These are phyloP conservation scores for Linum tenue DNA, from an alignment of 345 rosid genomes.

Conservation along the genomic window DNA sequence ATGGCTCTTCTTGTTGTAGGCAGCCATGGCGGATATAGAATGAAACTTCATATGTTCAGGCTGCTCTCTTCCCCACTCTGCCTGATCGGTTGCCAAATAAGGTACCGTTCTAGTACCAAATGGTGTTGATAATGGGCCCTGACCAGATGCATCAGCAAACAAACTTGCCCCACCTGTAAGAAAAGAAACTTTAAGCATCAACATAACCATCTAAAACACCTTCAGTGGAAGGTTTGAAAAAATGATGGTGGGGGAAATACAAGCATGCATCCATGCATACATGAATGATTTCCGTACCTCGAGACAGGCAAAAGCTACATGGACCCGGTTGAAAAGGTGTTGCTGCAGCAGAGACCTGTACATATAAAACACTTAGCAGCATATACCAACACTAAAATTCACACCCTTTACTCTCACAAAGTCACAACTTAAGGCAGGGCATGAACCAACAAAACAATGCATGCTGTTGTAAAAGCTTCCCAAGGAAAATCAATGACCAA, in stretches of 20 bases:
- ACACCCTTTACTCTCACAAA: not conserved
- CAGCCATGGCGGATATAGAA: constrained; percentile 85
- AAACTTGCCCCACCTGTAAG: constrained; percentile 35
- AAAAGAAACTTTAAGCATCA: constrained; percentile 2
- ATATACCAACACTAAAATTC: not conserved
- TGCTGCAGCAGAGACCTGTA: constrained; percentile 34
- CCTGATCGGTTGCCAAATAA: too few relatives aligned
- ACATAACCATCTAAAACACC: constrained; percentile 8
- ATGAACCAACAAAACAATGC: too few relatives aligned
- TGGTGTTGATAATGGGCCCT: constrained; percentile 7
- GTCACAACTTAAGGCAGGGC: not conserved
- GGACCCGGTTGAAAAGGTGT: constrained; percentile 41
- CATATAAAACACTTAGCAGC: not conserved
- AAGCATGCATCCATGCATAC: not conserved
- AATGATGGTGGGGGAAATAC: not conserved
- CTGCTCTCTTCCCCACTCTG: constrained; percentile 23
- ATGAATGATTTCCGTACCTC: too few relatives aligned
- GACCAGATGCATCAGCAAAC: constrained; percentile 42
- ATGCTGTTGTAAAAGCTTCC: too few relatives aligned
- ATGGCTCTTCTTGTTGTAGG: constrained; percentile 59
- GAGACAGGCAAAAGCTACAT: constrained; percentile 40
- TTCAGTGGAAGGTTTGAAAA: not conserved
- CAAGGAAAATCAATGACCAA: too few relatives aligned
- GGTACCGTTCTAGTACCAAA: too few relatives aligned
- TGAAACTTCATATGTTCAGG: constrained; percentile 48